Conservation (phyloP, 2,329 filamentous ascomycete genomes). For the Colletotrichum sansevieriae region DNA sequence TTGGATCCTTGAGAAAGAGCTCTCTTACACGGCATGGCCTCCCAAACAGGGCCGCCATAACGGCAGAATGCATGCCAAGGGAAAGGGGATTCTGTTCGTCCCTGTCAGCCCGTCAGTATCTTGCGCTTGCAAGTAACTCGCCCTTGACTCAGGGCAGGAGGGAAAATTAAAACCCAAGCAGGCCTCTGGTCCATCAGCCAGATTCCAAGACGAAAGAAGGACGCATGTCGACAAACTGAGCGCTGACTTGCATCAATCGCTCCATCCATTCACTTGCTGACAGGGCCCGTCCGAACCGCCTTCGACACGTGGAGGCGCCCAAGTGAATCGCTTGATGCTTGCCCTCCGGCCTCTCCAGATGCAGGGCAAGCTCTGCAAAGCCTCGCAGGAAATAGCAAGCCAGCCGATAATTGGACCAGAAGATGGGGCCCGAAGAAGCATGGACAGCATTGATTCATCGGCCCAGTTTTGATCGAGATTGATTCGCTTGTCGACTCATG, state of each 20-base stretch:
- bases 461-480: conserved; percentile 32
- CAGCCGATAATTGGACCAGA: conserved; percentile 21
- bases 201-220: background rate
- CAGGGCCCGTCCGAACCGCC: conserved; percentile 22
- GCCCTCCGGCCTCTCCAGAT: conserved; percentile 5
- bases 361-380: conserved; percentile 9
- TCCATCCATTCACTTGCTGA: conserved; percentile 19
- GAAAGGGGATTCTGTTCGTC: background rate
- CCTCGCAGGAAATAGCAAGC: conserved; percentile 31
- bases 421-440: background rate
- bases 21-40: background rate
- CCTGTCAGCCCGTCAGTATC: background rate
- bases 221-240: conserved; percentile 10
- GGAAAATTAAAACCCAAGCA: no score
- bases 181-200: no score
- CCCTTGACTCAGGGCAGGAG: background rate
- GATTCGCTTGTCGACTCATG: conserved; percentile 24
- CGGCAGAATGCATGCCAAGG: conserved; percentile 18
- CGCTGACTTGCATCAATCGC: conserved; percentile 21
- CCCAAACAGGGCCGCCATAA: conserved; percentile 26
- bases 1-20: no score
- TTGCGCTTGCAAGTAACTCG: background rate
- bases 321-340: conserved; percentile 37
- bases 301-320: conserved; percentile 30
- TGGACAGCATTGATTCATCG: conserved; percentile 9